Conservation (phyloP, 352 stramenopile genomes). For the Phytophthora ohioensis region DNA sequence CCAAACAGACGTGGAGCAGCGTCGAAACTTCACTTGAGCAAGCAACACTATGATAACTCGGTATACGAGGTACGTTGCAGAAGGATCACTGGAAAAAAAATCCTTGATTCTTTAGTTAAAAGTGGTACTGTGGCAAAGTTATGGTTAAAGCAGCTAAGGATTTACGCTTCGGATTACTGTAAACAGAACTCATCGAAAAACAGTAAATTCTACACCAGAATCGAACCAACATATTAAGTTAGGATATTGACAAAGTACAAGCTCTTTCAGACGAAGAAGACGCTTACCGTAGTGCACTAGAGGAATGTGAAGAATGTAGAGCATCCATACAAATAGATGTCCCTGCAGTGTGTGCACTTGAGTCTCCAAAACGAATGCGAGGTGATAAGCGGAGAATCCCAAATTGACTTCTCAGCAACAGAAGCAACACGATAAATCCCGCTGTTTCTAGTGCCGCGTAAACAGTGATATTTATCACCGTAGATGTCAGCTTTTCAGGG, state of each 20-base stretch:
- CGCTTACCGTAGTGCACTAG: constrained; percentile 11
- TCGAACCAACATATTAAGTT: too few species aligned
- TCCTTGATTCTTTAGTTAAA: too few species aligned
- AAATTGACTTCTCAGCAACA: constrained; percentile 28
- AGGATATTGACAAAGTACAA: too few species aligned
- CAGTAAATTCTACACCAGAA: neutral
- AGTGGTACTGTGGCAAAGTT: too few species aligned
- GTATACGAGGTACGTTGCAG: too few species aligned
- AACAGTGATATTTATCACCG: neutral
- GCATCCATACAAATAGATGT: constrained; percentile 36
- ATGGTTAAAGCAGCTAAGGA: too few species aligned
- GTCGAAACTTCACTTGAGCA: too few species aligned
- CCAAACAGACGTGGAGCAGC: too few species aligned
- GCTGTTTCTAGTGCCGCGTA: constrained; percentile 17
- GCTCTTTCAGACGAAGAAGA: too few species aligned
- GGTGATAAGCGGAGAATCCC: constrained; percentile 34
- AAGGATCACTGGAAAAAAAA: too few species aligned
- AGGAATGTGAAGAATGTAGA: constrained; percentile 34
- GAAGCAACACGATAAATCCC: constrained; percentile 8
- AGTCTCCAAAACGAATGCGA: constrained; percentile 51
- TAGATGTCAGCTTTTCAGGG: neutral
- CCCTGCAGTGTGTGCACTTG: constrained; percentile 35
- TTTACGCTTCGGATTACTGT: too few species aligned
- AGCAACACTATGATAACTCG: too few species aligned
- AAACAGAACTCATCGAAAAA: neutral